A percentile compares a stretch with the other conserved stretches of the same genome.
These are phyloP conservation scores for Fusarium sp. DNA, from an alignment of 2,329 filamentous ascomycete species.

Conservation along the genomic window DNA sequence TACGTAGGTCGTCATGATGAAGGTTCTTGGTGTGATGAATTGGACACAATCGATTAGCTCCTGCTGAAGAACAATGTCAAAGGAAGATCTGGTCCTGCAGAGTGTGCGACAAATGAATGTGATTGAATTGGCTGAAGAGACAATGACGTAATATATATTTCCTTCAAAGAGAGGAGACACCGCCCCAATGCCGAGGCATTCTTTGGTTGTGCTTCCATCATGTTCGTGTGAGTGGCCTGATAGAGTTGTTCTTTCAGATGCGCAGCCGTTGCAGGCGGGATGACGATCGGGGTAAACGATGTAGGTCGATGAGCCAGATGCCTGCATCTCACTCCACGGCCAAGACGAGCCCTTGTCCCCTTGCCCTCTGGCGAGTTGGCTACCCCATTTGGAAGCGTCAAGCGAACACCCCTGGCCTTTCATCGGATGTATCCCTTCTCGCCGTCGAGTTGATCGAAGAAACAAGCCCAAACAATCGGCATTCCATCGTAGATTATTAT, in stretches of 20 bases:
- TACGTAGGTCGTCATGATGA: constrained; percentile 81
- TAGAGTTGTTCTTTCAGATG: constrained; percentile 19
- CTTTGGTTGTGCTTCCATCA: background rate
- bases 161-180: background rate
- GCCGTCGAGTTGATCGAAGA: background rate
- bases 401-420: background rate
- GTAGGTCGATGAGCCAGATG: constrained; percentile 1
- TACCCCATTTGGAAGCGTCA: constrained; percentile 26
- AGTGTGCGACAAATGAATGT: background rate
- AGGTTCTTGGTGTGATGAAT: background rate
- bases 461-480: background rate
- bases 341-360: background rate
- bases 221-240: constrained; percentile 32
- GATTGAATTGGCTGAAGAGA: constrained; percentile 1
- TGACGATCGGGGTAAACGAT: constrained; percentile 21
- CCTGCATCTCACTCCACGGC: background rate
- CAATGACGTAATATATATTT: constrained; percentile 43
- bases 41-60: background rate
- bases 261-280: constrained; percentile 3
- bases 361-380: constrained; percentile 21
- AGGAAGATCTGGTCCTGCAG: background rate
- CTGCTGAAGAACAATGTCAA: background rate
- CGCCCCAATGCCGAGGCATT: constrained; percentile 8
- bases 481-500: constrained; percentile 5
- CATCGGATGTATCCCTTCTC: background rate